Base-by-base conservation (phyloP, 1,139 yeast genomes). In the Blastobotrys buckinghamii region DNA sequence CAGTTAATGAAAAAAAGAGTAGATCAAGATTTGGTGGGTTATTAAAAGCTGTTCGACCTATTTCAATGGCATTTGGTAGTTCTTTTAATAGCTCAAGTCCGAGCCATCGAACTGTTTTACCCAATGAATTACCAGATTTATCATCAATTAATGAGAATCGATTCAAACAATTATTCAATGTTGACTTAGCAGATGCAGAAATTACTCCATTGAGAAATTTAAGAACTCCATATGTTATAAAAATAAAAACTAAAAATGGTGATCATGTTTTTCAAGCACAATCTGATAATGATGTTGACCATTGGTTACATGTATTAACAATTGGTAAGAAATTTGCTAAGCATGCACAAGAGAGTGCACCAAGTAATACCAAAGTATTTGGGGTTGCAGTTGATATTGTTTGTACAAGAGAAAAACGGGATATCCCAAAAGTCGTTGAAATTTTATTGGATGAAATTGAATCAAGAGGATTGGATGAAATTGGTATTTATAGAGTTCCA, bases 401-500 rank as follows among this genome's bases (percentile, higher is more conserved):
- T 6, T 88, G 96, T 63, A 77, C 73, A 49, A 74, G 96, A 47
- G 96, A 88, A 56, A 71, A 76, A 13, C 67, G 79, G 0, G 52
- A 68, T 2, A 71, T 81, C 29, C 98, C 98, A 1, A 68, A 65
- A 15, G 79, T 90, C 37, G 80, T 89, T 50, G 78, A 76, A 32
- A 73, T 75, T 47, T 69, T 92, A 29, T 74, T 89, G 57, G 73
- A 73, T 42, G 95, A 84, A 58, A 82, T 92, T 54, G 97, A 92
- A 63, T 68, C 73, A 27, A 79, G 90, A 49, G 97, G 97, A 0
- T 66, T 92, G 34, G 87, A 86, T 54, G 97, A 90, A 63, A 87
- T 88, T 52, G 98, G 98, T 20, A 73, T 92, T 19, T 92, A 92
- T 65, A 81, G 98, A 65, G 86, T 90, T 53, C 87, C 96, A 52